Conservation (phyloP, 352 stramenopile genomes). For the Phytophthora aleatoria region DNA sequence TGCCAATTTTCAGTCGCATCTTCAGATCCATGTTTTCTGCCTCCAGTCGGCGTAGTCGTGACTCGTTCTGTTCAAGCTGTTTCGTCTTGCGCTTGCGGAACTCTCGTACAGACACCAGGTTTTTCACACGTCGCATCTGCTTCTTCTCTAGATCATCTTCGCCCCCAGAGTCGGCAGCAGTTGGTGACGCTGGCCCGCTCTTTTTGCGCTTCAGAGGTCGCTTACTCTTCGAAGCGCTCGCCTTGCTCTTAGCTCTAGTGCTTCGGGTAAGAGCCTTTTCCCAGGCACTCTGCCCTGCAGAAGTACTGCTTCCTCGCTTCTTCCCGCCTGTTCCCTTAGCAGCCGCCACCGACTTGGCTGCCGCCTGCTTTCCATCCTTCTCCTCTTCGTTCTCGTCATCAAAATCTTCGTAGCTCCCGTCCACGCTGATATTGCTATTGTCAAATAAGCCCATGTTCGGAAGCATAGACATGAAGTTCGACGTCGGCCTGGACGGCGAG, state of each 20-base stretch:
- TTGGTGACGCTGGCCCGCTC: conserved; percentile 16
- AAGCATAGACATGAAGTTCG: conserved; percentile 18
- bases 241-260: conserved; percentile 19
- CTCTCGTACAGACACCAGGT: conserved; percentile 73
- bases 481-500: conserved; percentile 2
- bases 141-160: conserved; percentile 60
- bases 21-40: conserved; percentile 82
- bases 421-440: conserved; percentile 15
- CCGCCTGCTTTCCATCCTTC: background rate
- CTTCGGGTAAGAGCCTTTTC: conserved; percentile 11
- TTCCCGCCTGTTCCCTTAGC: background rate
- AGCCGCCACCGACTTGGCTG: background rate
- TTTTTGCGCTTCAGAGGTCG: conserved; percentile 40
- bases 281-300: conserved; percentile 2
- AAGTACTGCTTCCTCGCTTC: conserved; percentile 8
- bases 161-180: conserved; percentile 9
- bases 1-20: conserved; percentile 83
- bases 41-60: conserved; percentile 61
- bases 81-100: conserved; percentile 82
- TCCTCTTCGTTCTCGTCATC: conserved; percentile 16
- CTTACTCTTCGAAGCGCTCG: conserved; percentile 18
- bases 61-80: conserved; percentile 74
- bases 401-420: conserved; percentile 33
- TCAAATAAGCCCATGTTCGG: conserved; percentile 7
- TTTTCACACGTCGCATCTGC: conserved; percentile 71